These are phyloP conservation scores for Solanum paucissectum DNA, from an alignment of 257 asterid species.

Conservation along the genomic window DNA sequence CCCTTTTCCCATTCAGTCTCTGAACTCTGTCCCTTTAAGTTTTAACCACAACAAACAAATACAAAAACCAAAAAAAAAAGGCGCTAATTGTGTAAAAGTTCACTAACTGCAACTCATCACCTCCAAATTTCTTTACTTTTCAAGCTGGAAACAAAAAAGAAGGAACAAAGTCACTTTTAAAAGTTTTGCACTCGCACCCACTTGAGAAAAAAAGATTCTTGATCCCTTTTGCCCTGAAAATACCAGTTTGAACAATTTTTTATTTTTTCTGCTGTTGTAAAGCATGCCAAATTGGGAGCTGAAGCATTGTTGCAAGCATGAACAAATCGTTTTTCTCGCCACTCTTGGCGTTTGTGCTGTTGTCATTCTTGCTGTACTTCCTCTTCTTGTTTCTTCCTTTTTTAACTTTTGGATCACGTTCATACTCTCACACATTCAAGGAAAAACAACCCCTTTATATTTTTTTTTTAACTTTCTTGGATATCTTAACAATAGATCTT, in stretches of 20 bases:
- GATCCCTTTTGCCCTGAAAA: background rate
- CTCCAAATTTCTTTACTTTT: background rate
- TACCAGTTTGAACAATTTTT: background rate
- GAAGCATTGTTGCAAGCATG: slow-evolving; percentile 39
- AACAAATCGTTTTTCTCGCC: slow-evolving; percentile 28
- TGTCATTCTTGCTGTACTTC: slow-evolving; percentile 31
- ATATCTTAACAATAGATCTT: background rate
- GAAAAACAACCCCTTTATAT: background rate
- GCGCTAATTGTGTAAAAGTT: background rate
- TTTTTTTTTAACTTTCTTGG: background rate
- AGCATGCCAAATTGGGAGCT: slow-evolving; percentile 38
- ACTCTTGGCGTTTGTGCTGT: slow-evolving; percentile 32
- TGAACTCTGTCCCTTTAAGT: background rate
- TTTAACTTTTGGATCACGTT: background rate
- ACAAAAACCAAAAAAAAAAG: background rate
- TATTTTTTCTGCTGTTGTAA: background rate
- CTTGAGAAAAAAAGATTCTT: background rate
- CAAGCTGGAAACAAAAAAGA: background rate
- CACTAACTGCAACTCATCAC: background rate
- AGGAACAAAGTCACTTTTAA: background rate
- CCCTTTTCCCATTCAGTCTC: background rate
- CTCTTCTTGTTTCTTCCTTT: background rate
- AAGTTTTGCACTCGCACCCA: background rate
- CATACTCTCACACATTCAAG: background rate
- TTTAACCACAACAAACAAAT: background rate